Conservation (phyloP, 768 basidiomycete species). For the Tephrocybe sp. region DNA sequence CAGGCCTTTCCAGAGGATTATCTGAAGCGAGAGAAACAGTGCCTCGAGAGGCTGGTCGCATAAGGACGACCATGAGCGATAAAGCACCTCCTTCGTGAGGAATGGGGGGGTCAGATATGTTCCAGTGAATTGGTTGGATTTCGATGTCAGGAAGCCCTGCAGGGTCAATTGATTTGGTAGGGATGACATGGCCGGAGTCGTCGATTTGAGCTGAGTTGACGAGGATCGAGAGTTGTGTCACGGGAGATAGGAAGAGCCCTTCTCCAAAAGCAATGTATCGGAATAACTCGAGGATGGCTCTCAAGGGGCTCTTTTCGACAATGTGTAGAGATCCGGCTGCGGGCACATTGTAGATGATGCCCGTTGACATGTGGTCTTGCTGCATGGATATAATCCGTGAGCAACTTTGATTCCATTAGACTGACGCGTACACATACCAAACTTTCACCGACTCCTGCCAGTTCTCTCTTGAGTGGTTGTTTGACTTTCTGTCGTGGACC, state of each 20-base stretch:
- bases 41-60: slow-evolving; percentile 24
- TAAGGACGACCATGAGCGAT: slow-evolving; percentile 2
- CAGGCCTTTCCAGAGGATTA: slow-evolving; percentile 10
- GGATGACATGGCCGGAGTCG: slow-evolving; percentile 1
- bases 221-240: slow-evolving; percentile 4
- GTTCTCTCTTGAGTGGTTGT: slow-evolving; percentile 1
- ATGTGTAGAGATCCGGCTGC: slow-evolving; percentile 1
- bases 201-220: slow-evolving; percentile 3
- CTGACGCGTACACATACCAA: too few species aligned
- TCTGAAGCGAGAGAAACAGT: slow-evolving; percentile 18
- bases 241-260: slow-evolving; percentile 7
- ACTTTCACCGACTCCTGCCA: slow-evolving; percentile 5
- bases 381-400: not conserved
- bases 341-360: slow-evolving; percentile 8
- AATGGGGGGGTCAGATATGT: slow-evolving; percentile 5
- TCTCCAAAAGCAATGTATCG: slow-evolving; percentile 7
- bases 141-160: slow-evolving; percentile 1
- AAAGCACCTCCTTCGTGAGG: slow-evolving; percentile 2
- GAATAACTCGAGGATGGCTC: slow-evolving; percentile 7
- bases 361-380: slow-evolving; percentile 5
- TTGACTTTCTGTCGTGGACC: slow-evolving; percentile 2
- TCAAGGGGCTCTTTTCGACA: not conserved
- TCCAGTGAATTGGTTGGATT: slow-evolving; percentile 3
- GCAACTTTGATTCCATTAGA: not conserved
- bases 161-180: not conserved